Evolutionary conservation across 1,284 basidiomycete genomes (phyloP).

Genomic region (Wolfiporia cocos): DNA sequence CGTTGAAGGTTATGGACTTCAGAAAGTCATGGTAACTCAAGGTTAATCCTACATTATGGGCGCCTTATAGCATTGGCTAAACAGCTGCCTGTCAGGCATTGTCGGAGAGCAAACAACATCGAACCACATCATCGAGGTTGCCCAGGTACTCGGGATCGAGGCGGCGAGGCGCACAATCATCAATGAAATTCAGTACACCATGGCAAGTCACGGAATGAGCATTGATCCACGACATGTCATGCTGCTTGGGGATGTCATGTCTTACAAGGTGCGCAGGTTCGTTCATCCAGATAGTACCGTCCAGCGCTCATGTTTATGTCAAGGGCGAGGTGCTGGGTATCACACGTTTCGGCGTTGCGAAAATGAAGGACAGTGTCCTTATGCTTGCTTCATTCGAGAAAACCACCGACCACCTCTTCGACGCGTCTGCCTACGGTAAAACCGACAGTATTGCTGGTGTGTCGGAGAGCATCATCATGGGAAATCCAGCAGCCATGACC

Average conservation of each 20-base stretch:
- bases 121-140: slow-evolving; percentile 97
- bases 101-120: slow-evolving; percentile 90
- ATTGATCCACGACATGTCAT: slow-evolving; percentile 99
- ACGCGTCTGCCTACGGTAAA: slow-evolving; percentile 95
- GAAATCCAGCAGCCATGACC: slow-evolving; percentile 93
- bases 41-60: slow-evolving; percentile 39
- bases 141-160: slow-evolving; percentile 94
- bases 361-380: slow-evolving; percentile 99
- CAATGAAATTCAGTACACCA: slow-evolving; percentile 97
- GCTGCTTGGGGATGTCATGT: slow-evolving; percentile 98
- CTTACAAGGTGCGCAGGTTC: slow-evolving; percentile 71
- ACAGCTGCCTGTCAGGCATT: slow-evolving; percentile 53
- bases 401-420: slow-evolving; percentile 98
- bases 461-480: slow-evolving; percentile 99
- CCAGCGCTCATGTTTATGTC: background rate
- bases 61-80: background rate
- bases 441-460: slow-evolving; percentile 94
- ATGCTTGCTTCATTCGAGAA: slow-evolving; percentile 99
- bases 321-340: slow-evolving; percentile 98
- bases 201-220: slow-evolving; percentile 97
- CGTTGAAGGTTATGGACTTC: slow-evolving; percentile 96
- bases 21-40: slow-evolving; percentile 97
- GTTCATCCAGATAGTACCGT: background rate
- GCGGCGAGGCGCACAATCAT: slow-evolving; percentile 94
- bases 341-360: slow-evolving; percentile 99